These are phyloP conservation scores for Chimonanthus salicifolius DNA, from an alignment of 164 flowering plant species.

Conservation along the genomic window DNA sequence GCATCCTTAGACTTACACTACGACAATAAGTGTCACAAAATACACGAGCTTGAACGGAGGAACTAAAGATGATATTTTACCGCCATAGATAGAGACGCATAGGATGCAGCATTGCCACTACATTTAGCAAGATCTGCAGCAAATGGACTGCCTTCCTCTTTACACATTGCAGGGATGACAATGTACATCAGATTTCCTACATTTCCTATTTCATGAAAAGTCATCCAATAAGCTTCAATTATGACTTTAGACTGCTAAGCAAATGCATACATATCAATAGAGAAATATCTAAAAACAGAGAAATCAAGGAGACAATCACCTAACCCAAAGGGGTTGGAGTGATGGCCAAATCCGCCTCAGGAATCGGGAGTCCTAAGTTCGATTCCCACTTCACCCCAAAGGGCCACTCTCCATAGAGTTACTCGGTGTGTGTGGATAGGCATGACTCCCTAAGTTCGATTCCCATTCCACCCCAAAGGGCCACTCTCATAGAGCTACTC, in stretches of 20 bases:
- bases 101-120: conserved; percentile 56
- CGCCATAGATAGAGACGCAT: conserved; percentile 95
- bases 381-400: no score
- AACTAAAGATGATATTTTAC: conserved; percentile 25
- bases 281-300: background rate
- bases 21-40: background rate
- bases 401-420: no score
- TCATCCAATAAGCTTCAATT: background rate
- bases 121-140: conserved; percentile 46
- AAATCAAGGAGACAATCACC: background rate
- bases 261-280: background rate
- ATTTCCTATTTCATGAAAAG: conserved; percentile 46
- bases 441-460: no score
- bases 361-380: no score
- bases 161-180: conserved; percentile 78
- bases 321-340: no score
- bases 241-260: background rate
- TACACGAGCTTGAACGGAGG: background rate
- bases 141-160: conserved; percentile 70
- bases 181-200: conserved; percentile 81
- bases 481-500: no score
- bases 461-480: no score
- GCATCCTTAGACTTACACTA: background rate
- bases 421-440: no score
- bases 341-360: no score